Evolutionary conservation across 352 stramenopile genomes (phyloP).

Genomic region (Globisporangium ultimum): DNA sequence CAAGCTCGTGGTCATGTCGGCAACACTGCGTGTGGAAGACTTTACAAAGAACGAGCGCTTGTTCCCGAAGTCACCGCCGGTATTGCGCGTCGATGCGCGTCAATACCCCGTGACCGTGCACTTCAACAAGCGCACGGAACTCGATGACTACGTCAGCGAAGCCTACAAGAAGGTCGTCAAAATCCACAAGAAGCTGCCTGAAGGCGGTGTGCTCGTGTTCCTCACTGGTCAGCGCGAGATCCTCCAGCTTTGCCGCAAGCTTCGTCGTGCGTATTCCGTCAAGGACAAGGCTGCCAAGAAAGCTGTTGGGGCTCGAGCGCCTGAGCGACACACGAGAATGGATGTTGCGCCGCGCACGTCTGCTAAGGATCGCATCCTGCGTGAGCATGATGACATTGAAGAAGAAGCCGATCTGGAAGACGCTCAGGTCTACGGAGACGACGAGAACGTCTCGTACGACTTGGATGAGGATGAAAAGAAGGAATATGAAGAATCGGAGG

Average conservation of each 20-base stretch:
- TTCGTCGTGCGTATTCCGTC: conserved; percentile 48
- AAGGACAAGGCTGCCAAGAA: conserved; percentile 25
- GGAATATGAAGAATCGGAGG: conserved; percentile 27
- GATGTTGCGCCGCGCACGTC: conserved; percentile 12
- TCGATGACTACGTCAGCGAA: conserved; percentile 95
- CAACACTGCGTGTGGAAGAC: conserved; percentile 96
- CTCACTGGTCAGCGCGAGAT: conserved; percentile 97
- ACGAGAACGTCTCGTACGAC: conserved; percentile 42
- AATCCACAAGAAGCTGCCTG: conserved; percentile 97
- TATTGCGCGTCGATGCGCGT: conserved; percentile 93
- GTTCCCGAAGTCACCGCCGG: conserved; percentile 89
- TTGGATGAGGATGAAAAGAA: conserved; percentile 46
- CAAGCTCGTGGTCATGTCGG: conserved; percentile 96
- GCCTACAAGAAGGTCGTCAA: conserved; percentile 96
- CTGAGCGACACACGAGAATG: conserved; percentile 3
- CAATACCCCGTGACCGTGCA: conserved; percentile 97
- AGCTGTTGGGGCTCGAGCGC: conserved; percentile 1
- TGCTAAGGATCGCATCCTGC: conserved; percentile 46
- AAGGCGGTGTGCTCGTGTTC: conserved; percentile 97
- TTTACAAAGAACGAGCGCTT: conserved; percentile 94
- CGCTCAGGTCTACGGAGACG: conserved; percentile 49
- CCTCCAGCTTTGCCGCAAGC: conserved; percentile 80
- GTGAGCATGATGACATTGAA: conserved; percentile 82
- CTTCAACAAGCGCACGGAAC: conserved; percentile 97
- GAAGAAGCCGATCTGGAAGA: conserved; percentile 77